A percentile compares a stretch with the other conserved stretches of the same genome.
Evolutionary conservation across 495 filamentous ascomycete species (phyloP).

Genomic region (Articulospora tetracladia): DNA sequence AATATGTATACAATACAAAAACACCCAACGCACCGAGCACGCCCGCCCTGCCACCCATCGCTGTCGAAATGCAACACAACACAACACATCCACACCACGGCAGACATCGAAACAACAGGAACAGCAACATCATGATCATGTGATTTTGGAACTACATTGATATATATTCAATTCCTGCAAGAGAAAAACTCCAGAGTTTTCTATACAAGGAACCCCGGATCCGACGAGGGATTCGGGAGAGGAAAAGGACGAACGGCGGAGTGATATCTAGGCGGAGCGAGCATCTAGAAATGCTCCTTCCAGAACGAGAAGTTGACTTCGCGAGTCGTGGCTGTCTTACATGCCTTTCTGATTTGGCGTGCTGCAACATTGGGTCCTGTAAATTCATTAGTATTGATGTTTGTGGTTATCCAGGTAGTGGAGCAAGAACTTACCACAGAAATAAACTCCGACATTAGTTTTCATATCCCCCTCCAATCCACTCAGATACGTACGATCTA

Average conservation of each 20-base stretch:
- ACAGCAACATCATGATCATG: too few species aligned
- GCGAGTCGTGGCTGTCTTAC: slow-evolving; percentile 60
- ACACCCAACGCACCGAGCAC: too few species aligned
- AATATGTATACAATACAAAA: too few species aligned
- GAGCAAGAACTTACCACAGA: slow-evolving; percentile 52
- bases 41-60: too few species aligned
- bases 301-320: slow-evolving; percentile 96
- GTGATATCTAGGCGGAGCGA: too few species aligned
- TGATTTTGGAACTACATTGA: too few species aligned
- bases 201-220: too few species aligned
- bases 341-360: slow-evolving; percentile 79
- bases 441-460: slow-evolving; percentile 95
- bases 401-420: not conserved
- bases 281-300: slow-evolving; percentile 79
- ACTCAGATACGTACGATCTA: slow-evolving; percentile 77
- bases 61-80: too few species aligned
- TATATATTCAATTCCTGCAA: not conserved
- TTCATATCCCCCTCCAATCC: slow-evolving; percentile 69
- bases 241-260: not conserved
- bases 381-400: slow-evolving; percentile 1
- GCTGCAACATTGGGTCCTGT: slow-evolving; percentile 64
- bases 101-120: too few species aligned
- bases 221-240: not conserved
- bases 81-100: too few species aligned
- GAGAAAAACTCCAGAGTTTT: too few species aligned